These are phyloP conservation scores for Cryptosporidium tyzzeri DNA, from an alignment of 169 alveolate species.

Conservation along the genomic window DNA sequence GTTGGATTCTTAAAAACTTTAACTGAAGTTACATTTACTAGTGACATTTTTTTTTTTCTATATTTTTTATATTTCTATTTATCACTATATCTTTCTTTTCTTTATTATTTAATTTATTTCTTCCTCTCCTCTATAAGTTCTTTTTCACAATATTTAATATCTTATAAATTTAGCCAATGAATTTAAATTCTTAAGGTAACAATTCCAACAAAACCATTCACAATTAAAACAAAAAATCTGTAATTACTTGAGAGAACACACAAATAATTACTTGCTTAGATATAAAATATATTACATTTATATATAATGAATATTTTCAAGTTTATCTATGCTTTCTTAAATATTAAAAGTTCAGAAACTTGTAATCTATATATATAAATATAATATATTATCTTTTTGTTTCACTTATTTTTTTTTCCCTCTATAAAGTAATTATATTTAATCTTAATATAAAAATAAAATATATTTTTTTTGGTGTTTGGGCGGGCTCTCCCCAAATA, in stretches of 20 bases:
- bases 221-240: not conserved
- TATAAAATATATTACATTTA: not conserved
- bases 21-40: slow-evolving; percentile 93
- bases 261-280: not conserved
- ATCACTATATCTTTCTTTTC: not conserved
- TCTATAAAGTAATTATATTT: not conserved
- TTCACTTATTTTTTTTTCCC: not conserved
- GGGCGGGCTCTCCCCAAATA: not conserved
- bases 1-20: slow-evolving; percentile 91
- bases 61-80: not conserved
- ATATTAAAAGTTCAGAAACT: not conserved
- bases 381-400: not conserved
- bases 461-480: not conserved
- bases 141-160: no score
- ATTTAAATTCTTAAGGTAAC: not conserved
- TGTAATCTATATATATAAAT: no score
- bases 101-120: not conserved
- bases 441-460: not conserved
- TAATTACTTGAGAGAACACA: not conserved
- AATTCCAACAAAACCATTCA: not conserved
- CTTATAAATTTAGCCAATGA: no score
- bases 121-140: not conserved
- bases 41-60: slow-evolving; percentile 87
- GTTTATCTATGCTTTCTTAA: not conserved
- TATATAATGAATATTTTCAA: not conserved